These are phyloP conservation scores for Puccinia coronata DNA, from an alignment of 1,284 basidiomycete genomes.

Conservation along the genomic window DNA sequence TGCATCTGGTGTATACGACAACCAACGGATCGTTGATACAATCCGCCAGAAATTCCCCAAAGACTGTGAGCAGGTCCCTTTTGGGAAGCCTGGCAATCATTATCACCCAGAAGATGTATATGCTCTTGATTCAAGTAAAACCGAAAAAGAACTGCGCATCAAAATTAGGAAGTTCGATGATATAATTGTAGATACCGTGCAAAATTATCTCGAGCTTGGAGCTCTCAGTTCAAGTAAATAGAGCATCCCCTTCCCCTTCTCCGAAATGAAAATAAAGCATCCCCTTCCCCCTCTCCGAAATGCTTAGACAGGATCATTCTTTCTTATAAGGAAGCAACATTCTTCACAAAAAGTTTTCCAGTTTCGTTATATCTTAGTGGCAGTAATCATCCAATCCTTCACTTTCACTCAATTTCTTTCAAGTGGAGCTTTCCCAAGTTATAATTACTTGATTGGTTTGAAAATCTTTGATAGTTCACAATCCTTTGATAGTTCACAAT, in stretches of 20 bases:
- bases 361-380: too few relatives aligned
- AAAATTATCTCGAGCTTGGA: constrained; percentile 21
- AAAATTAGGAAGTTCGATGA: constrained; percentile 27
- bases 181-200: constrained; percentile 27
- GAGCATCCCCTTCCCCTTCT: not conserved
- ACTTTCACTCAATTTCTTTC: too few relatives aligned
- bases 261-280: not conserved
- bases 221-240: not conserved
- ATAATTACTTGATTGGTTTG: too few relatives aligned
- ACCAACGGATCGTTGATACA: constrained; percentile 18
- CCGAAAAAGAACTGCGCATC: constrained; percentile 1
- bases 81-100: constrained; percentile 3
- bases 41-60: constrained; percentile 17
- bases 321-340: too few relatives aligned
- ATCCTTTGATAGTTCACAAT: too few relatives aligned
- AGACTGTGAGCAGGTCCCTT: not conserved
- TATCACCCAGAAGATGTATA: constrained; percentile 20
- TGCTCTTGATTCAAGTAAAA: constrained; percentile 10
- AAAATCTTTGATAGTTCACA: too few relatives aligned
- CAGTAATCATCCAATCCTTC: too few relatives aligned
- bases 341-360: too few relatives aligned
- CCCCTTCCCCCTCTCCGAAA: not conserved
- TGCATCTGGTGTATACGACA: constrained; percentile 22
- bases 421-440: too few relatives aligned
- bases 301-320: too few relatives aligned